Conservation (phyloP, 345 rosid genomes). For the Mallotus nudiflorus region DNA sequence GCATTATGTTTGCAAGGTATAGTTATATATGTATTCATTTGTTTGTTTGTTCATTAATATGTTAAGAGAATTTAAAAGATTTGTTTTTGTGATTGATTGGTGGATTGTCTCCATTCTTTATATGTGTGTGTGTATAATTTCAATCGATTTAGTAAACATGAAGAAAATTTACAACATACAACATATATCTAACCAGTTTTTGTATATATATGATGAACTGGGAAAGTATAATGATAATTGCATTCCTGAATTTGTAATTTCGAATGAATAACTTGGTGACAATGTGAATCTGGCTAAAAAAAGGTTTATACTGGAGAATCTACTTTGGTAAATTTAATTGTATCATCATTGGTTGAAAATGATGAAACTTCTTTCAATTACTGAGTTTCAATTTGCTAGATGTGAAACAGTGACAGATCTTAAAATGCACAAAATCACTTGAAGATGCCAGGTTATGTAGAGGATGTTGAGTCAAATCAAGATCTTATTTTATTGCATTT, state of each 20-base stretch:
- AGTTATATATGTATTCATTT: background rate
- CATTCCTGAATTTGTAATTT: conserved; percentile 2
- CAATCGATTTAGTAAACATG: background rate
- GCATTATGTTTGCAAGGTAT: conserved; percentile 99
- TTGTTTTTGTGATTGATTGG: too few relatives aligned
- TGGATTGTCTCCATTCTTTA: background rate
- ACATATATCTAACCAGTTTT: background rate
- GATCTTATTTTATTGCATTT: background rate
- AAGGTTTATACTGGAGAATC: background rate
- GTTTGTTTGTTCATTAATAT: background rate
- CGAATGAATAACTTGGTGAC: background rate
- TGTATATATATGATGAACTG: background rate
- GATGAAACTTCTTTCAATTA: background rate
- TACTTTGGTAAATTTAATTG: background rate
- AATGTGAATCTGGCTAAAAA: background rate
- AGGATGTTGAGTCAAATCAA: background rate
- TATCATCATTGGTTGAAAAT: background rate
- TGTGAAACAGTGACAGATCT: background rate
- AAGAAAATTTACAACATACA: too few relatives aligned
- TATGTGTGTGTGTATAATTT: too few relatives aligned
- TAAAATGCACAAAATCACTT: background rate
- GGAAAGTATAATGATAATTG: background rate
- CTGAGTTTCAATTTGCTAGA: background rate
- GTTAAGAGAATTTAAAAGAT: background rate
- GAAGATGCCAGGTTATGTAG: background rate